These are phyloP conservation scores for Terfezia claveryi DNA, from an alignment of 495 filamentous ascomycete species.

Conservation along the genomic window DNA sequence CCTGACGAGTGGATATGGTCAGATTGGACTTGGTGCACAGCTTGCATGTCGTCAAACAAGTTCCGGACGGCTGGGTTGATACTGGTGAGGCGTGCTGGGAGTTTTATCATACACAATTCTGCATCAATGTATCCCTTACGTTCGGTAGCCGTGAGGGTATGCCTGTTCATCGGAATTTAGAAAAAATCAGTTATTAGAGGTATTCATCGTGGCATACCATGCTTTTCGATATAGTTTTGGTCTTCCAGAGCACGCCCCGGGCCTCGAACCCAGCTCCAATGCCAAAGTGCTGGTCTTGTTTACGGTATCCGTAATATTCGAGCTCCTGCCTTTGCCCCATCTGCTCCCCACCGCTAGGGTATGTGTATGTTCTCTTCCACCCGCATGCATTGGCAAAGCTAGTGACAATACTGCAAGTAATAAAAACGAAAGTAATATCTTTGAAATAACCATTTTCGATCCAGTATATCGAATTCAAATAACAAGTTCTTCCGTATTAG, in stretches of 20 bases:
- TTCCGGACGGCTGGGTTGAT: background rate
- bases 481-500: background rate
- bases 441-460: background rate
- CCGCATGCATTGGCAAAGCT: background rate
- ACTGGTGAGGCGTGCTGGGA: background rate
- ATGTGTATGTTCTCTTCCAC: background rate
- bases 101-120: background rate
- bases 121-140: slow-evolving; percentile 1
- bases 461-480: background rate
- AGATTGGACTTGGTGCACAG: slow-evolving; percentile 12
- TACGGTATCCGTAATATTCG: too few species aligned
- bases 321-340: background rate
- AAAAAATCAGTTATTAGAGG: background rate
- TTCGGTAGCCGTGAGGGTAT: background rate
- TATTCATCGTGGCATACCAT: background rate
- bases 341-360: background rate
- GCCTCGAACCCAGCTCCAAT: background rate
- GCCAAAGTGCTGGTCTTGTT: too few species aligned
- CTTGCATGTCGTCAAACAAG: slow-evolving; percentile 25
- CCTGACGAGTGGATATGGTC: slow-evolving; percentile 7
- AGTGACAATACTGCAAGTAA: background rate
- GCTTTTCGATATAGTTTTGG: background rate
- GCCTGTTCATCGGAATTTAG: background rate
- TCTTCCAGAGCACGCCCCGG: background rate
- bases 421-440: background rate